These are phyloP conservation scores for Blastocystis sp. DNA, from an alignment of 352 stramenopile genomes.

Conservation along the genomic window DNA sequence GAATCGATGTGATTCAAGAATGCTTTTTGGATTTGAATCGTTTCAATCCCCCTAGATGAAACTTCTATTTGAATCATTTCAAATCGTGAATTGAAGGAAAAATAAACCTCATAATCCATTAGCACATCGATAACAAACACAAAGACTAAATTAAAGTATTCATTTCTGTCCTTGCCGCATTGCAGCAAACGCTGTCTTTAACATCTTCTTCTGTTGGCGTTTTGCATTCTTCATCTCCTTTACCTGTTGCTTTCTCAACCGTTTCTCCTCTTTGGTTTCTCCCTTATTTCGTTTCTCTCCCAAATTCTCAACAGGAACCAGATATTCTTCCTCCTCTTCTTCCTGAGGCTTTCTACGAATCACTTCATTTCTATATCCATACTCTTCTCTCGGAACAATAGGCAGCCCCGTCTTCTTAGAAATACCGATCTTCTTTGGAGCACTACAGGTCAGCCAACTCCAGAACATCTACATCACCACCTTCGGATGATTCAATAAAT, in stretches of 20 bases:
- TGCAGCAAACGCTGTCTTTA: constrained; percentile 16
- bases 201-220: constrained; percentile 52
- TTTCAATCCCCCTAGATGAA: too few relatives aligned
- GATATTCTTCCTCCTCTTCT: constrained; percentile 21
- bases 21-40: too few relatives aligned
- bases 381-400: constrained; percentile 40
- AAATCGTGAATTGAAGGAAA: background rate
- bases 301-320: constrained; percentile 26
- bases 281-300: constrained; percentile 52
- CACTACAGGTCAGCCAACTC: background rate
- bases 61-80: too few relatives aligned
- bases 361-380: background rate
- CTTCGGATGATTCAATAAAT: constrained; percentile 55
- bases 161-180: too few relatives aligned
- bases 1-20: background rate
- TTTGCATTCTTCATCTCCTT: constrained; percentile 46
- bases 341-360: background rate
- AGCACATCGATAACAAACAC: background rate
- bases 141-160: background rate
- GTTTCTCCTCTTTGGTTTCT: constrained; percentile 47
- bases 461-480: background rate
- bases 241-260: constrained; percentile 32
- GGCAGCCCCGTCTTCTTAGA: constrained; percentile 57
- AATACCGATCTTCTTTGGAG: background rate
- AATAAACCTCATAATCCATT: background rate